These are phyloP conservation scores for Cryptomeria japonica DNA, from an alignment of 75 land plant species.

Conservation along the genomic window DNA sequence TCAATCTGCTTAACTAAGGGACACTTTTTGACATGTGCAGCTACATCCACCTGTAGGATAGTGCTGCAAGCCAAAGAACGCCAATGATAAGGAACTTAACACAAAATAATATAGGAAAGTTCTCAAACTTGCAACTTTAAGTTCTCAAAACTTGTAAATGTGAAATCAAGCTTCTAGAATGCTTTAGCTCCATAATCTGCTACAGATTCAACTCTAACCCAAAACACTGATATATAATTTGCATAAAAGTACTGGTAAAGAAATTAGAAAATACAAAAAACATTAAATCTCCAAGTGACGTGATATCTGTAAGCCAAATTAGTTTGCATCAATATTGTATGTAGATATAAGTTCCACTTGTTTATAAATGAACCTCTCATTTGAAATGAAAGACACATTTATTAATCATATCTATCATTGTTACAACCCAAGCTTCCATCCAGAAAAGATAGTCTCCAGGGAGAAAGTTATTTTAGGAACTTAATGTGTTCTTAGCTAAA, in stretches of 20 bases:
- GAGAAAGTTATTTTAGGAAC: background rate
- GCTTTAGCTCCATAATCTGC: background rate
- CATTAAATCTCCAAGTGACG: background rate
- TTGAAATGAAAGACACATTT: background rate
- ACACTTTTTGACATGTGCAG: conserved; percentile 67
- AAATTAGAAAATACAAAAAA: background rate
- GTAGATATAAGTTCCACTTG: background rate
- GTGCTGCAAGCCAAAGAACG: conserved; percentile 42
- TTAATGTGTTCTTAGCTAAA: background rate
- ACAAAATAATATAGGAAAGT: background rate
- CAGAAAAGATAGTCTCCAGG: background rate
- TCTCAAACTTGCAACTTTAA: background rate
- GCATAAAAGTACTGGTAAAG: background rate
- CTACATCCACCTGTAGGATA: conserved; percentile 55
- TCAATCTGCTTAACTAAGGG: conserved; percentile 62
- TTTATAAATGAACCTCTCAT: background rate
- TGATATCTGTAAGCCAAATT: background rate
- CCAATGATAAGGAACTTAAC: background rate
- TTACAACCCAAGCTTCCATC: background rate
- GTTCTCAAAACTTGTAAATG: background rate
- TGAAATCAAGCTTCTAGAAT: no score
- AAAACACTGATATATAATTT: background rate
- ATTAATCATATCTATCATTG: background rate
- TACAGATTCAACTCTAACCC: background rate
- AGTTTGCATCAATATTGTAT: background rate